Conservation (phyloP, 2,329 filamentous ascomycete species). For the Sporothrix luriei region DNA sequence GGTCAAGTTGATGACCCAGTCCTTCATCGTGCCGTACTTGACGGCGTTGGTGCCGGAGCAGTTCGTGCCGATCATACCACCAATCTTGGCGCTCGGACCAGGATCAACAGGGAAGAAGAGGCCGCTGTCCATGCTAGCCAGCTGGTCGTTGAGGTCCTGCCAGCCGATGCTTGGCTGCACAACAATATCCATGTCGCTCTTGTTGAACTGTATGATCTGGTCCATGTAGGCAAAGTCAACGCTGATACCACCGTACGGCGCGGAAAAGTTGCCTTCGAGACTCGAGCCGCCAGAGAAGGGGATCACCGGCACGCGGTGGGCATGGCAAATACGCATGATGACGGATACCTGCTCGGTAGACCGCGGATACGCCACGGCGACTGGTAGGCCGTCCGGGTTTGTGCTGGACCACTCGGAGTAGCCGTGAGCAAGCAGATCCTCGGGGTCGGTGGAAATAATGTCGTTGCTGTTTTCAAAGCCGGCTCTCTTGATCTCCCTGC, state of each 20-base stretch:
- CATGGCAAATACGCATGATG: conserved; percentile 71
- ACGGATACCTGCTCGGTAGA: conserved; percentile 62
- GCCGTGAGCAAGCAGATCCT: conserved; percentile 64
- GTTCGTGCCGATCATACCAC: conserved; percentile 81
- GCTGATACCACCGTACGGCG: conserved; percentile 82
- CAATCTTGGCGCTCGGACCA: conserved; percentile 71
- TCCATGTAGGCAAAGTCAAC: conserved; percentile 92
- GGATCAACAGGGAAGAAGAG: conserved; percentile 93
- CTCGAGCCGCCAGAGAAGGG: conserved; percentile 85
- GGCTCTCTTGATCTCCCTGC: conserved; percentile 42
- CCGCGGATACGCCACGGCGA: conserved; percentile 66
- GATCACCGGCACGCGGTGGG: conserved; percentile 79
- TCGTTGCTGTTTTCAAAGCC: conserved; percentile 44
- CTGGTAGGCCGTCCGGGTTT: conserved; percentile 62
- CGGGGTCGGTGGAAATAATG: conserved; percentile 63
- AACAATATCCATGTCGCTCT: conserved; percentile 88
- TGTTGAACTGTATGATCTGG: conserved; percentile 74
- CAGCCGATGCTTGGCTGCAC: conserved; percentile 91
- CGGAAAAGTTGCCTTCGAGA: conserved; percentile 86
- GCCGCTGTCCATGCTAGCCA: conserved; percentile 68
- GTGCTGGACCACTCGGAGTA: conserved; percentile 68
- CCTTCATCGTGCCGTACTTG: conserved; percentile 82
- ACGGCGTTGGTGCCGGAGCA: conserved; percentile 79
- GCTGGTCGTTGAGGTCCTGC: conserved; percentile 79
- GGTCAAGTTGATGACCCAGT: conserved; percentile 82